A percentile compares a stretch with the other conserved stretches of the same genome.
Evolutionary conservation across 1,139 yeast species (phyloP).

Genomic region (Diutina siamensis): DNA sequence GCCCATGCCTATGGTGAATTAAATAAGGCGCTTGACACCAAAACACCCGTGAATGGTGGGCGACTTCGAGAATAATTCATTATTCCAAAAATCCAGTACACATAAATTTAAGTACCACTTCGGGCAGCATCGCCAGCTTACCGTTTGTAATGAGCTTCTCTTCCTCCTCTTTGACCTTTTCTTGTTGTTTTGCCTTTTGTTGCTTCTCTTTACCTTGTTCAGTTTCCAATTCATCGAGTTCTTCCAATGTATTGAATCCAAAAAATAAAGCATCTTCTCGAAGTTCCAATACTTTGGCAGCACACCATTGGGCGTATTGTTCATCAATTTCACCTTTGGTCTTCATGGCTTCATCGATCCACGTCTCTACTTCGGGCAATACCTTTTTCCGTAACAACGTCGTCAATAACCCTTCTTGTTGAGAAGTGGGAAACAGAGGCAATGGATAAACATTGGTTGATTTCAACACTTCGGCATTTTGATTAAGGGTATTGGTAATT

Average conservation of each 20-base stretch:
- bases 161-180: constrained; percentile 17
- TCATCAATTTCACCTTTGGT: constrained; percentile 32
- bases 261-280: constrained; percentile 49
- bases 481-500: constrained; percentile 54
- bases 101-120: constrained; percentile 30
- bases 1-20: constrained; percentile 1
- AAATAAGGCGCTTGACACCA: not conserved
- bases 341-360: constrained; percentile 54
- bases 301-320: constrained; percentile 54
- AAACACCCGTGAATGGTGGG: not conserved
- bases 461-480: constrained; percentile 46
- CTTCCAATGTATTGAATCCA: constrained; percentile 46
- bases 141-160: constrained; percentile 22
- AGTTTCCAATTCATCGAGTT: constrained; percentile 24
- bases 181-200: constrained; percentile 17
- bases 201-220: constrained; percentile 31
- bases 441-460: constrained; percentile 74
- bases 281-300: constrained; percentile 36
- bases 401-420: constrained; percentile 71
- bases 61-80: not conserved
- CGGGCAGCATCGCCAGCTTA: constrained; percentile 24
- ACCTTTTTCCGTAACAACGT: constrained; percentile 79
- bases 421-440: constrained; percentile 72
- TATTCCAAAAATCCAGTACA: constrained; percentile 24
- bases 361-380: constrained; percentile 79